These are phyloP conservation scores for Microthyrium microscopicum DNA, from an alignment of 2,329 filamentous ascomycete genomes.

Conservation along the genomic window DNA sequence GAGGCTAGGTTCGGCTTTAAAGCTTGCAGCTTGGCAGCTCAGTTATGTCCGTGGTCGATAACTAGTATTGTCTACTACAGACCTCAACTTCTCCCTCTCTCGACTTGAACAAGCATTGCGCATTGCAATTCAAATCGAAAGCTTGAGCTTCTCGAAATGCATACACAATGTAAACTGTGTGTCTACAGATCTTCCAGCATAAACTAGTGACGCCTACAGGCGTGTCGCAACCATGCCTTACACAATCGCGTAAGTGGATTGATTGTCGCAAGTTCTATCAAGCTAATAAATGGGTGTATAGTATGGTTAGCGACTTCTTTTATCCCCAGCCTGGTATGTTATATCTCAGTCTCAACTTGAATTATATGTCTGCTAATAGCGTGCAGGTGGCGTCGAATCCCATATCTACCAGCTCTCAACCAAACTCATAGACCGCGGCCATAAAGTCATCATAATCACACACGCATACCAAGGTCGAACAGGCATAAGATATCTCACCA, in stretches of 20 bases:
- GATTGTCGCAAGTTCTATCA: neutral
- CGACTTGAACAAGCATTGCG: too few species aligned
- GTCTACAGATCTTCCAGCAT: too few species aligned
- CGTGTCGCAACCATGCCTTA: slow-evolving; percentile 38
- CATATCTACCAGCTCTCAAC: slow-evolving; percentile 96
- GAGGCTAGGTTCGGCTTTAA: too few species aligned
- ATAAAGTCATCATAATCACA: slow-evolving; percentile 96
- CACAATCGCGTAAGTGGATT: slow-evolving; percentile 46
- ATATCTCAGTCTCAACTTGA: slow-evolving; percentile 2
- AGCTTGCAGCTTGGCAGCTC: too few species aligned
- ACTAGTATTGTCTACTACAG: too few species aligned
- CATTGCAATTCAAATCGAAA: too few species aligned
- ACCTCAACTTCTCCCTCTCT: too few species aligned
- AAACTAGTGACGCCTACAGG: too few species aligned
- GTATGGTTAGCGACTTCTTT: slow-evolving; percentile 99
- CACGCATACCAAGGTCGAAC: slow-evolving; percentile 85
- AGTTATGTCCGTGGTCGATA: too few species aligned
- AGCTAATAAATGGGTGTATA: slow-evolving; percentile 18
- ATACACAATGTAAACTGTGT: too few species aligned
- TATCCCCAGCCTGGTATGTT: slow-evolving; percentile 69
- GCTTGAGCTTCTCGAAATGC: too few species aligned
- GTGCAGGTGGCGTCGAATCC: slow-evolving; percentile 68
- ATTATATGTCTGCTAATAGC: slow-evolving; percentile 11
- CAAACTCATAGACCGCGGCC: slow-evolving; percentile 91
- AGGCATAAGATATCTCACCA: slow-evolving; percentile 87